Evolutionary conservation across 2,329 filamentous ascomycete species (phyloP), one percentile per base, ranked within the genome.

Genomic region (Nemania serpens): DNA sequence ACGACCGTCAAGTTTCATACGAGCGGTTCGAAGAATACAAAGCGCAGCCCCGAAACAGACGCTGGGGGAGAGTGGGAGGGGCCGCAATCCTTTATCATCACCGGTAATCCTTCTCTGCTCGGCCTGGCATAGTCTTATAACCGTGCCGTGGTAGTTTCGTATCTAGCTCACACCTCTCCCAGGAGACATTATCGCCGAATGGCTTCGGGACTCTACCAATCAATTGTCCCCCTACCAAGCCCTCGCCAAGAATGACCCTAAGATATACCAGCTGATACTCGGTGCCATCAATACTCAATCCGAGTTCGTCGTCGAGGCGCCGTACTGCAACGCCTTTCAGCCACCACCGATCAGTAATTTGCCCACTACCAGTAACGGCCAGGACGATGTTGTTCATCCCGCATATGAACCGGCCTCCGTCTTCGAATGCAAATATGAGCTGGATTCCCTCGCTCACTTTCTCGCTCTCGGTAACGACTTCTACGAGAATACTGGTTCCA

Each of bases 401-500:
- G 81, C 82, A 0, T 98, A 96, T 73, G 93, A 98, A 71, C 89
- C 89, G 0, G 85, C 82, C 0, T 85, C 88, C 50, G 95, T 99
- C 3, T 99, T 97, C 67, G 95, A 99, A 77, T 99, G 95, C 85
- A 99, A 99, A 77, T 99, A 98, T 76, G 95, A 99, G 79, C 87
- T 99, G 20, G 95, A 99, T 77, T 97, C 93, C 9, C 82, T 99
- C 0, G 95, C 93, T 0, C 89, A 96, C 72, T 99, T 99, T 75
- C 83, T 99, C 5, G 87, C 90, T 0, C 79, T 99, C 2, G 86
- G 84, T 17, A 97, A 97, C 70, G 88, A 97, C 68, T 98, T 96
- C 76, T 84, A 95, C 77, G 86, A 90, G 41, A 84, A 91, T 71
- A 96, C 92, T 0, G 83, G 83, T 2, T 94, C 91, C 0, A 89